Conservation (phyloP, 169 alveolate species). For the Prorocentrum cordatum region DNA sequence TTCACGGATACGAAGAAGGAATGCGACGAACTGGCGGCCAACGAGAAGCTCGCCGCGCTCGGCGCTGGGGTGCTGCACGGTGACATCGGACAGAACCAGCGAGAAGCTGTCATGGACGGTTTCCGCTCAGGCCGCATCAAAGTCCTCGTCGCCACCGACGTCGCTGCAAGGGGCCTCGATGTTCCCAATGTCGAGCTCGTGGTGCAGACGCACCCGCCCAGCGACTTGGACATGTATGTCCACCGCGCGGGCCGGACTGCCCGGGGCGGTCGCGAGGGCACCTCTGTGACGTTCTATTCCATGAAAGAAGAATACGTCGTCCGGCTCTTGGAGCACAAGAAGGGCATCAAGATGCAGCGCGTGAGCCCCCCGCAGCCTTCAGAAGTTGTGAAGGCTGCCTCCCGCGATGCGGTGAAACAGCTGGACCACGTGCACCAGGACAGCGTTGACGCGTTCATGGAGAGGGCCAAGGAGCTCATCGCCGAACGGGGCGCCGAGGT, state of each 20-base stretch:
- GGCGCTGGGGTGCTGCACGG: slow-evolving; percentile 71
- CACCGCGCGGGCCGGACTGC: slow-evolving; percentile 65
- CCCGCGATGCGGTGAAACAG: slow-evolving; percentile 32
- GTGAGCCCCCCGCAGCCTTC: slow-evolving; percentile 25
- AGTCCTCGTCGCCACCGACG: slow-evolving; percentile 59
- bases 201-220: slow-evolving; percentile 61
- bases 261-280: slow-evolving; percentile 45
- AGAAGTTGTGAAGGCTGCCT: slow-evolving; percentile 47
- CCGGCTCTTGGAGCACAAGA: slow-evolving; percentile 60
- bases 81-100: slow-evolving; percentile 26
- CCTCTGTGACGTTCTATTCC: slow-evolving; percentile 30
- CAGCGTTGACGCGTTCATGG: slow-evolving; percentile 46
- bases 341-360: slow-evolving; percentile 62
- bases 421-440: slow-evolving; percentile 47
- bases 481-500: slow-evolving; percentile 50
- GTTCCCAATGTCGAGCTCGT: slow-evolving; percentile 68
- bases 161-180: slow-evolving; percentile 68
- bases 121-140: slow-evolving; percentile 45
- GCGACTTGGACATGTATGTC: slow-evolving; percentile 56
- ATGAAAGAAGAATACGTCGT: slow-evolving; percentile 38
- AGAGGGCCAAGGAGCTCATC: slow-evolving; percentile 21
- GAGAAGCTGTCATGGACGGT: slow-evolving; percentile 46
- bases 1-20: slow-evolving; percentile 54
- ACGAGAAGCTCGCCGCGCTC: slow-evolving; percentile 21
- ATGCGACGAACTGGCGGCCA: slow-evolving; percentile 27